Evolutionary conservation across 331 rosid species (phyloP), one percentile per base, ranked within the genome.

Genomic region (Arachis monticola): DNA sequence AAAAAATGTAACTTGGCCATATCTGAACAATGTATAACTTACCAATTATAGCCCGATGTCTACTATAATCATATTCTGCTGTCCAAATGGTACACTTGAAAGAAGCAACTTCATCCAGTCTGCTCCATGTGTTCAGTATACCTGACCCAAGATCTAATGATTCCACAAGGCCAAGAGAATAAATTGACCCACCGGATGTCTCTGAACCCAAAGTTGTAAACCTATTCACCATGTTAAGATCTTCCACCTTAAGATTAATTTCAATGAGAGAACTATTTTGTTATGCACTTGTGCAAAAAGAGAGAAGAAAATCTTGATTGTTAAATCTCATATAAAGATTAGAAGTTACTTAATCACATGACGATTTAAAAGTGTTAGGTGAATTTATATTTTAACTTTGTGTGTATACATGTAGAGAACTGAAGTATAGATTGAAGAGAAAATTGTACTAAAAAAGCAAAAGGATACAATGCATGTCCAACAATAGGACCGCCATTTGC

Each of bases 21-120:
- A n/a, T 48, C 50, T 7, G 74, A 67, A 52, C 32, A 57, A 68
- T 13, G 79, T 58, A 60, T 58, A 77, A 87, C 91, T 83, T 85
- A 46, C 98, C 98, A 70, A 91, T 73, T 71, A 87, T 87, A 53
- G 93, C 97, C 71, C 76, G 86, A 42, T 80, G 82, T 78, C 87
- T 81, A 53, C 66, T 85, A 76, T 80, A 63, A 67, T 82, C 86
- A 80, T 85, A 90, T 80, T 94, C 96, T 69, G 90, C 85, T 17
- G 95, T 87, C 98, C 98, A 94, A 69, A 91, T 67, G 6, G 97
- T 91, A 77, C 90, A 79, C 62, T 80, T 81, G 72, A 90, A 84
- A 79, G 93, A 81, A 55, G 90, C 85, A 76, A 90, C 76, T 64
- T 86, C 86, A 50, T 77, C 77, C 60, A 85, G 77, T 70, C 88